Percentiles rank a stretch among this genome's conserved stretches.
Evolutionary conservation across 2,329 filamentous ascomycete genomes (phyloP).

Genomic region (Aspergillus floridensis): DNA sequence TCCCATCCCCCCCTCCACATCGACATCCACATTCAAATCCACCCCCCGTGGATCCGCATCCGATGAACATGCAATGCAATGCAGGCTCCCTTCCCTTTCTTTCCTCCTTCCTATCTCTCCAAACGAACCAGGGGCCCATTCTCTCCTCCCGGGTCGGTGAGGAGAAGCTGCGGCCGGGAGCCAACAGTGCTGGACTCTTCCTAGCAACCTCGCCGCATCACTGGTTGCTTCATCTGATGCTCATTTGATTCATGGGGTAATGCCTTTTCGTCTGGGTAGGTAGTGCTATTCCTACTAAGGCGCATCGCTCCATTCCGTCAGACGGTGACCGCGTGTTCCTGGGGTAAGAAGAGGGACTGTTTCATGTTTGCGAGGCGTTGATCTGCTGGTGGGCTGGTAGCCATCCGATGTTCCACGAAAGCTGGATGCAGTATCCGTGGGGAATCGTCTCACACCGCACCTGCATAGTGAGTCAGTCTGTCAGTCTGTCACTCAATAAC

Average conservation of each 20-base stretch:
- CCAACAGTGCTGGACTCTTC: background rate
- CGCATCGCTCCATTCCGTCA: background rate
- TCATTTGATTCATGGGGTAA: background rate
- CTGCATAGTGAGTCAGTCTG: background rate
- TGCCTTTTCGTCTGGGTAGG: too few species aligned
- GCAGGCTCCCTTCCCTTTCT: constrained; percentile 12
- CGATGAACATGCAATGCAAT: constrained; percentile 14
- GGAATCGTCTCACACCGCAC: background rate
- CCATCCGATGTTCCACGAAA: background rate
- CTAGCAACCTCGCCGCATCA: background rate
- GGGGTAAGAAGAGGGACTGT: background rate
- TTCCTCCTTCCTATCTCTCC: background rate
- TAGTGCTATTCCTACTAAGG: background rate
- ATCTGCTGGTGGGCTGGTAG: background rate
- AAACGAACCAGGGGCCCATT: background rate
- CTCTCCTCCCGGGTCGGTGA: background rate
- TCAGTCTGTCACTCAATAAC: background rate
- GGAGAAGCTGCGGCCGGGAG: background rate
- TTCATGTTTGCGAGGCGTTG: background rate
- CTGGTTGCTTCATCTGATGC: constrained; percentile 1
- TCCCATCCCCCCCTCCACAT: background rate
- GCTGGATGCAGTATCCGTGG: too few species aligned
- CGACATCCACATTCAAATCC: background rate
- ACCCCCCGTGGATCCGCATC: constrained; percentile 10
- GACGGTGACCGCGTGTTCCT: constrained; percentile 1